A percentile compares a stretch with the other conserved stretches of the same genome.
Conservation (phyloP, 106 monocot species). For the Acorus calamus region DNA sequence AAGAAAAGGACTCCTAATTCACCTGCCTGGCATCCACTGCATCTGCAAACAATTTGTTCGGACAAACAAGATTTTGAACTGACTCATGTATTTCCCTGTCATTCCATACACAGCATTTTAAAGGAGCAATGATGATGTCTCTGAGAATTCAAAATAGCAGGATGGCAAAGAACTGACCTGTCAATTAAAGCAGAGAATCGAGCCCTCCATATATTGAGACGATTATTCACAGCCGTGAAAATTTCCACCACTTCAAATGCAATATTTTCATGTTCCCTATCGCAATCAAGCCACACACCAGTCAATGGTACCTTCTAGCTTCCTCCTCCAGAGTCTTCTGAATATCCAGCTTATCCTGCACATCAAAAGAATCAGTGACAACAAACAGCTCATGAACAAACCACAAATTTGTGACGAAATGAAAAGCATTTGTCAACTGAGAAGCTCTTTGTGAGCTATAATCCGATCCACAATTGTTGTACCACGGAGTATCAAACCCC, state of each 20-base stretch:
- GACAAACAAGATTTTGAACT: conserved; percentile 81
- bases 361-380: not conserved
- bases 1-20: not conserved
- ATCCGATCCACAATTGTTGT: too few relatives aligned
- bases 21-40: conserved; percentile 98
- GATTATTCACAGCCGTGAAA: conserved; percentile 57
- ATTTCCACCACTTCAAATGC: conserved; percentile 94
- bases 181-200: conserved; percentile 93
- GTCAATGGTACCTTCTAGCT: conserved; percentile 87
- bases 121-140: too few relatives aligned
- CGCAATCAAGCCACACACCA: conserved; percentile 98
- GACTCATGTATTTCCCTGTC: conserved; percentile 78
- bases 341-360: conserved; percentile 88
- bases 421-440: too few relatives aligned
- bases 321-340: conserved; percentile 89
- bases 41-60: conserved; percentile 86
- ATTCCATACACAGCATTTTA: conserved; percentile 5
- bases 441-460: too few relatives aligned
- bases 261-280: conserved; percentile 96
- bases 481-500: too few relatives aligned
- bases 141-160: too few relatives aligned
- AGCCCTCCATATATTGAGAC: conserved; percentile 84
- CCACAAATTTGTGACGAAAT: too few relatives aligned
- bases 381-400: not conserved
- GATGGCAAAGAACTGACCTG: conserved; percentile 24